Percentiles rank a stretch among this genome's conserved stretches.
Evolutionary conservation across 2,329 filamentous ascomycete species (phyloP).

Genomic region (Fusarium sp.): DNA sequence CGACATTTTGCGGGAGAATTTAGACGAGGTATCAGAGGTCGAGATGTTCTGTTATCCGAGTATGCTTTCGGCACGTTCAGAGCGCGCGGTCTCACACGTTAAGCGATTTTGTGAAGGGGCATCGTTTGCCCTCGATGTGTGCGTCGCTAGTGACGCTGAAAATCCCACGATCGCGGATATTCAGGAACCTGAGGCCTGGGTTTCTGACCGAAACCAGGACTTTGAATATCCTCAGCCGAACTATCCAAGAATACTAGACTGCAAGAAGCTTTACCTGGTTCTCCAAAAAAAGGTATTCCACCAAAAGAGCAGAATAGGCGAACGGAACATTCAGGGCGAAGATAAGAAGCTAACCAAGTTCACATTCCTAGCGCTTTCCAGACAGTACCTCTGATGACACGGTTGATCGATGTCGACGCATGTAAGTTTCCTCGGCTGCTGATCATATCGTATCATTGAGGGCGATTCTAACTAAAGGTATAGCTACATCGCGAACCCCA

Average conservation of each 20-base stretch:
- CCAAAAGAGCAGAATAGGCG: neutral
- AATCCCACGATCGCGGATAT: fast-evolving
- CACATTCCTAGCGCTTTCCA: neutral
- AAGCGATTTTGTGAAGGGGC: neutral
- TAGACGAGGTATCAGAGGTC: no score
- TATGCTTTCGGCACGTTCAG: no score
- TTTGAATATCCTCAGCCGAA: neutral
- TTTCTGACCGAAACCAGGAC: neutral
- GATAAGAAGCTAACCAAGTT: neutral
- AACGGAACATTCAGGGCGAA: neutral
- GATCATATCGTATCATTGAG: neutral
- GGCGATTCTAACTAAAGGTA: neutral
- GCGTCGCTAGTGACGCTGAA: no score
- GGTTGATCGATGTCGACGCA: neutral
- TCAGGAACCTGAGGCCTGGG: neutral
- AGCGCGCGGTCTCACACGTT: neutral
- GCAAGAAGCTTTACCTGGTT: neutral
- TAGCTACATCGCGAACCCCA: neutral
- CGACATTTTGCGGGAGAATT: neutral
- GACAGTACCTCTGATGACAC: neutral
- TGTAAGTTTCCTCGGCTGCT: neutral
- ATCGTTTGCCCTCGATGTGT: neutral
- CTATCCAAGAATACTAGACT: neutral
- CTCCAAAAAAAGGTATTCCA: neutral
- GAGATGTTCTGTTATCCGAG: no score